Conservation (phyloP, 768 basidiomycete genomes). For the Termitomyces sp. region DNA sequence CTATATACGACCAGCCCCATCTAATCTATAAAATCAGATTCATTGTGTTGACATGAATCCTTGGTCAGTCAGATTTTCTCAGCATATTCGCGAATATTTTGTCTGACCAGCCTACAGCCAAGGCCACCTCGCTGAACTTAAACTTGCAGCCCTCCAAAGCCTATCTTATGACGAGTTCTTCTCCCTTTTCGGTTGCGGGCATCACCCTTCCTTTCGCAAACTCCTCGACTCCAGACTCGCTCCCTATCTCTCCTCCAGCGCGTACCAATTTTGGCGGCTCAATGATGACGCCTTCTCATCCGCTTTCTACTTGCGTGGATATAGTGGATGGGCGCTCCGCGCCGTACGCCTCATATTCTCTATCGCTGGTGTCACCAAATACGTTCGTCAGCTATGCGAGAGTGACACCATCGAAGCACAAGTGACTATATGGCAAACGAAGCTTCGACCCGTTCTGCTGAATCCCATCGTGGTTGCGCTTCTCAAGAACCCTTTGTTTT, state of each 20-base stretch:
- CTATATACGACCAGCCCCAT: background rate
- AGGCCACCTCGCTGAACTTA: conserved; percentile 74
- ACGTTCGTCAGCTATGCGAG: conserved; percentile 50
- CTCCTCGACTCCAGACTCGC: conserved; percentile 58
- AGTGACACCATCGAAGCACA: conserved; percentile 53
- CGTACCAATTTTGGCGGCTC: conserved; percentile 74
- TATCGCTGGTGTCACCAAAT: conserved; percentile 50
- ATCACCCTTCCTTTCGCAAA: conserved; percentile 50
- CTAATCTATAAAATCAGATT: conserved; percentile 28
- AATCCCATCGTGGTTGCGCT: conserved; percentile 52
- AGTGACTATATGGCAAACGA: conserved; percentile 52
- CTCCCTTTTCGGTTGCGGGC: conserved; percentile 61
- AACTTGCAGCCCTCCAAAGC: conserved; percentile 57
- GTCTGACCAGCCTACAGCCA: conserved; percentile 33
- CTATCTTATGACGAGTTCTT: conserved; percentile 61
- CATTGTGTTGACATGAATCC: conserved; percentile 77
- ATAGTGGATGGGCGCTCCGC: conserved; percentile 62
- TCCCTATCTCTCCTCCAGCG: conserved; percentile 62
- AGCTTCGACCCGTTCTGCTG: conserved; percentile 56
- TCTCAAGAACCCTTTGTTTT: conserved; percentile 48
- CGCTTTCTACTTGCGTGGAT: conserved; percentile 65
- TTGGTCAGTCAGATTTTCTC: conserved; percentile 25
- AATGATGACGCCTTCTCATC: conserved; percentile 45
- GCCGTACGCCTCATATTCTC: conserved; percentile 52
- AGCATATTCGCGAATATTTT: background rate